Evolutionary conservation across 192 early-diverging fungal species (phyloP).

Genomic region (Obelidium mucronatum): DNA sequence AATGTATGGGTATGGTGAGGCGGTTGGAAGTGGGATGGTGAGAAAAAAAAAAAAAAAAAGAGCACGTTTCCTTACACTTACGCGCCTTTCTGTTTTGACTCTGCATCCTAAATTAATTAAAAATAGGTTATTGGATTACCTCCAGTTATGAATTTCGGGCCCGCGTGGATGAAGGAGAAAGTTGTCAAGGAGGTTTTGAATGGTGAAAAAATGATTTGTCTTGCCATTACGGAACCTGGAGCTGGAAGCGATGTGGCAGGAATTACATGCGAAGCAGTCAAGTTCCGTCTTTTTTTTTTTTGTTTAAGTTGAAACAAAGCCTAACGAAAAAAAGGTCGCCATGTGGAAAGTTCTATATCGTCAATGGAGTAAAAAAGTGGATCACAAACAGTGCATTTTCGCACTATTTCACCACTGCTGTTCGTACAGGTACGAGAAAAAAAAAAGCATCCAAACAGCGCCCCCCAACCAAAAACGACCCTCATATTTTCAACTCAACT

Average conservation of each 20-base stretch:
- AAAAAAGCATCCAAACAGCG: too few relatives aligned
- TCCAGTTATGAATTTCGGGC: constrained; percentile 51
- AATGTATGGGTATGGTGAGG: constrained; percentile 44
- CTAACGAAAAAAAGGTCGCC: neutral
- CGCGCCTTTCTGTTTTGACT: too few relatives aligned
- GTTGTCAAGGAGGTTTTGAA: constrained; percentile 47
- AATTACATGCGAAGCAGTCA: constrained; percentile 50
- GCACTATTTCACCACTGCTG: constrained; percentile 58
- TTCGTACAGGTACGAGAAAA: neutral
- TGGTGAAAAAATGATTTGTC: constrained; percentile 59
- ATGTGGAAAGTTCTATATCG: constrained; percentile 33
- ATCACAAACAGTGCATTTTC: constrained; percentile 49
- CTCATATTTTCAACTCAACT: neutral
- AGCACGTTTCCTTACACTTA: too few relatives aligned
- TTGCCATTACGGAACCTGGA: constrained; percentile 57
- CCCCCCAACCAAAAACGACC: too few relatives aligned
- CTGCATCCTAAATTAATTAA: too few relatives aligned
- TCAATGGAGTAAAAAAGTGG: constrained; percentile 66
- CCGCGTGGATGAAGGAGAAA: constrained; percentile 46
- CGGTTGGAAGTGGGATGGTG: constrained; percentile 4
- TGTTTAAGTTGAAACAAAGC: too few relatives aligned
- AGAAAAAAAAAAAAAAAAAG: too few relatives aligned
- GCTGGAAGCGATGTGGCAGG: constrained; percentile 9
- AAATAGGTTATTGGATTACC: constrained; percentile 55
- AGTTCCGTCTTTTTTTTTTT: constrained; percentile 18